phyloP scores from a whole-genome alignment of 148 eudicot genomes.

The Nepenthes gracilis region DNA sequence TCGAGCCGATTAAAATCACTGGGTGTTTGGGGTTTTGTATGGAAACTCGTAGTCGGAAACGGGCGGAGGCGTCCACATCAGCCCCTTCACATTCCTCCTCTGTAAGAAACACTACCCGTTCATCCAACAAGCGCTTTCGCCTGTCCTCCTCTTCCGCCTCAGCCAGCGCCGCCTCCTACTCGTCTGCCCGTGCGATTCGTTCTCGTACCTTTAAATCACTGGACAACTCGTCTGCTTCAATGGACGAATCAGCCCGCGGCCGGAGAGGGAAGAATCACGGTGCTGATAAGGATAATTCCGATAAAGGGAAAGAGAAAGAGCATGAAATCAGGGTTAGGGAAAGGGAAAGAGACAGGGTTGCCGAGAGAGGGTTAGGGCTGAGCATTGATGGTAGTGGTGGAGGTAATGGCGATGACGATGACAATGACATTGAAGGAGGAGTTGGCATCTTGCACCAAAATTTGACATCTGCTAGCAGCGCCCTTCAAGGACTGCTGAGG shows the following conservation, averaged over 20 bases:
- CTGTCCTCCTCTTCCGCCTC: slow-evolving; percentile 23
- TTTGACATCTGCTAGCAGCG: slow-evolving; percentile 88
- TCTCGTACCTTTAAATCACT: slow-evolving; percentile 29
- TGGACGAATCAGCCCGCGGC: slow-evolving; percentile 64
- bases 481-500: slow-evolving; percentile 84
- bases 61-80: slow-evolving; percentile 98
- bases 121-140: slow-evolving; percentile 51
- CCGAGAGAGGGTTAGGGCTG: slow-evolving; percentile 38
- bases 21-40: slow-evolving; percentile 67
- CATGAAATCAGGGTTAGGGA: slow-evolving; percentile 28
- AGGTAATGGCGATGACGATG: slow-evolving; percentile 37
- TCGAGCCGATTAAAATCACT: slow-evolving; percentile 18
- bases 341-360: slow-evolving; percentile 37
- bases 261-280: slow-evolving; percentile 49
- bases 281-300: slow-evolving; percentile 36
- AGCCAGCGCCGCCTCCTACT: slow-evolving; percentile 12
- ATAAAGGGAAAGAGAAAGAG: slow-evolving; percentile 85
- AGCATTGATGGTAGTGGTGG: slow-evolving; percentile 32
- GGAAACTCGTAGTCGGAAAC: slow-evolving; percentile 99
- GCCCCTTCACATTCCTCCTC: slow-evolving; percentile 62
- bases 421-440: slow-evolving; percentile 56
- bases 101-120: slow-evolving; percentile 48
- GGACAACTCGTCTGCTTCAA: slow-evolving; percentile 17
- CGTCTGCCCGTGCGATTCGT: slow-evolving; percentile 28
- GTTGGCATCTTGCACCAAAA: slow-evolving; percentile 76